Base-by-base conservation (phyloP, 768 basidiomycete genomes). In the Agaricus subrufescens region DNA sequence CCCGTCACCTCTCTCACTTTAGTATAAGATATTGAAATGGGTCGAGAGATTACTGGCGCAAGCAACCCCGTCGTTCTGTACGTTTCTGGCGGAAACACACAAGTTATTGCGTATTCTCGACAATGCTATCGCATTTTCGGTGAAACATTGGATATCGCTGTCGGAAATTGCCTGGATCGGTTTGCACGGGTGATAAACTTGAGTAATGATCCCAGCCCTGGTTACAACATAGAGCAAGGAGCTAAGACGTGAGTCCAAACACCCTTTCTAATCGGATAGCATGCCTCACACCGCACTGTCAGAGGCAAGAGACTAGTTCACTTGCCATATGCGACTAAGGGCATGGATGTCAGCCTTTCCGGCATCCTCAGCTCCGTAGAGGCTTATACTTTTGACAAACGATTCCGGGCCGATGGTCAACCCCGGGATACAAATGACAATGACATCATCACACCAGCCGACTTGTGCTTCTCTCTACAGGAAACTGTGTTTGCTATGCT, bases 81-180 rank as follows among this genome's bases (percentile, higher is more conserved):
- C 66, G 97, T 99, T 19, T 98, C 97, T 0, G 97, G 97, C 11
- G 97, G 97, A 3, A 99, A 99, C 71, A 98, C 97, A 0, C 97
- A 99, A 71, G 95, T 99, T 14, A 98, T 99, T 63, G 97, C 97
- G 1, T 99, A 99, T 70, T 98, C 95, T 23, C 87, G 90, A 57
- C 94, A 98, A 69, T 85, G 94, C 60, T 99, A 99, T 69, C 85
- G 97, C 43, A 99, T 99, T 58, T 99, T 99, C 66, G 97, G 97
- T 14, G 97, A 99, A 72, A 98, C 97, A 1, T 80, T 99, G 53
- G 97, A 99, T 66, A 98, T 99, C 55, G 97, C 97, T n/a, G 94
- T 98, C 34, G 97, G 97, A 38, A 99, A 99, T 68, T 98, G 97
- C 67, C 76, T 99, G 25, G 97, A 99, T 69, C 87, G 97, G 9